Percentiles rank a stretch among this genome's conserved stretches.
phyloP scores from a whole-genome alignment of 1,284 basidiomycete species.

The Mixia osmundae region DNA sequence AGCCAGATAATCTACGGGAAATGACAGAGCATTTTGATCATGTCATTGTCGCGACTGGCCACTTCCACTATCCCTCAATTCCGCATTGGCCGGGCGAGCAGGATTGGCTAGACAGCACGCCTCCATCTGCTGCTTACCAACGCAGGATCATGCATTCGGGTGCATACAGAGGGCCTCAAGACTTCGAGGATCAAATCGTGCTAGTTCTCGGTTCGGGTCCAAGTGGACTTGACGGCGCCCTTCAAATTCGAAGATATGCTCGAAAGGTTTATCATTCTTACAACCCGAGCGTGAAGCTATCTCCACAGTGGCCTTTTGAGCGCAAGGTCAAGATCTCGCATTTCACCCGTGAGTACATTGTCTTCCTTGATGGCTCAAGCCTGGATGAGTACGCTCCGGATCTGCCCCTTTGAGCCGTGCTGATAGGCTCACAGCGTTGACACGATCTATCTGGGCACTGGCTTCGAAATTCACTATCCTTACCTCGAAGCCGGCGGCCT shows the following conservation, averaged over 20 bases:
- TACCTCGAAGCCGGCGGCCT: constrained; percentile 5
- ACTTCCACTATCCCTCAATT: constrained; percentile 4
- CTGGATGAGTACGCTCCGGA: constrained; percentile 2
- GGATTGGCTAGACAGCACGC: constrained; percentile 1
- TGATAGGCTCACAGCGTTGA: constrained; percentile 3
- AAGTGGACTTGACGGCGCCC: constrained; percentile 4
- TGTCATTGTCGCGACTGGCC: constrained; percentile 6
- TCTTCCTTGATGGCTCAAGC: constrained; percentile 2
- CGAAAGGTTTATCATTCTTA: constrained; percentile 6
- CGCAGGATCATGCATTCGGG: constrained; percentile 6
- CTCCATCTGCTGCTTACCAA: not conserved
- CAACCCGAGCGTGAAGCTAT: constrained; percentile 3
- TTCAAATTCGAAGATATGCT: constrained; percentile 4
- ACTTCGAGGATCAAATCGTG: constrained; percentile 5
- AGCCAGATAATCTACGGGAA: too few relatives aligned
- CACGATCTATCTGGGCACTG: constrained; percentile 6
- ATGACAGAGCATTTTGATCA: constrained; percentile 4
- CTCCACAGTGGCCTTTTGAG: constrained; percentile 5
- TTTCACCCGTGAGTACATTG: constrained; percentile 1
- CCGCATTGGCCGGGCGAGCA: constrained; percentile 3
- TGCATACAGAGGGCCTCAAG: constrained; percentile 5
- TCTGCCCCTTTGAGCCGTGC: not conserved
- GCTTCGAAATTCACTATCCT: constrained; percentile 7
- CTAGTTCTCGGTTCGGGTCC: constrained; percentile 5
- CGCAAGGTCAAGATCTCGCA: constrained; percentile 3